Conservation (phyloP, 495 filamentous ascomycete species). For the Penicillium dipodomyicola region DNA sequence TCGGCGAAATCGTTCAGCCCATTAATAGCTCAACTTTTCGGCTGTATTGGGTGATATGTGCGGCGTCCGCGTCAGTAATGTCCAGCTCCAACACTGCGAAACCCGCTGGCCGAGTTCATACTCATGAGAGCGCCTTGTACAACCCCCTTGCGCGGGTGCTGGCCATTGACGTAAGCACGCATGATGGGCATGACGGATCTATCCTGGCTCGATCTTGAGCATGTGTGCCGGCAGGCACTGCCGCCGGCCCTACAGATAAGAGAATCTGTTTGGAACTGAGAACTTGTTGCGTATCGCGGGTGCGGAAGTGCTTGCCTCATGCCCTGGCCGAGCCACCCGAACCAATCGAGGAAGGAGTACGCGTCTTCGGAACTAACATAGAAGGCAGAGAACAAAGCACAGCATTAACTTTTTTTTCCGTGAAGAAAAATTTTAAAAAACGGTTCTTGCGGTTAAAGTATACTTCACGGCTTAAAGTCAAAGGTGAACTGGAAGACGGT, state of each 20-base stretch:
- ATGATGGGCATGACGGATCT: constrained; percentile 36
- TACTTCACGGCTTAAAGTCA: background rate
- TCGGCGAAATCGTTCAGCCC: constrained; percentile 49
- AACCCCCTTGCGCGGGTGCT: constrained; percentile 46
- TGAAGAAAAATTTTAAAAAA: background rate
- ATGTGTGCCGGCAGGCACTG: constrained; percentile 30
- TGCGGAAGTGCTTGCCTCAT: constrained; percentile 15
- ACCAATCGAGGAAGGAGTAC: constrained; percentile 26
- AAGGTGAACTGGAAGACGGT: background rate
- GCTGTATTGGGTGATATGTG: constrained; percentile 36
- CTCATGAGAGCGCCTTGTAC: constrained; percentile 45
- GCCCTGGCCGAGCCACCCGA: constrained; percentile 20
- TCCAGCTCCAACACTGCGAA: constrained; percentile 36
- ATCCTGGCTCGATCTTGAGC: constrained; percentile 27
- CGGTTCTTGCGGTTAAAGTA: background rate
- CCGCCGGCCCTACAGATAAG: constrained; percentile 33
- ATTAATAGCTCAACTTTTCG: constrained; percentile 42
- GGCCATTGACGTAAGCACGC: constrained; percentile 41
- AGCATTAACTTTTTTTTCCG: background rate
- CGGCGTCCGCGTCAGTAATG: constrained; percentile 45
- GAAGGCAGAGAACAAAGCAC: background rate
- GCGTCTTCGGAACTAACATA: constrained; percentile 10
- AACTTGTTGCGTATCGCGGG: constrained; percentile 23
- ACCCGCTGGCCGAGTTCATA: constrained; percentile 40
- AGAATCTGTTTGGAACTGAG: constrained; percentile 40